Evolutionary conservation across 441 rosid species (phyloP).

Genomic region (Hypseocharis bilobata): DNA sequence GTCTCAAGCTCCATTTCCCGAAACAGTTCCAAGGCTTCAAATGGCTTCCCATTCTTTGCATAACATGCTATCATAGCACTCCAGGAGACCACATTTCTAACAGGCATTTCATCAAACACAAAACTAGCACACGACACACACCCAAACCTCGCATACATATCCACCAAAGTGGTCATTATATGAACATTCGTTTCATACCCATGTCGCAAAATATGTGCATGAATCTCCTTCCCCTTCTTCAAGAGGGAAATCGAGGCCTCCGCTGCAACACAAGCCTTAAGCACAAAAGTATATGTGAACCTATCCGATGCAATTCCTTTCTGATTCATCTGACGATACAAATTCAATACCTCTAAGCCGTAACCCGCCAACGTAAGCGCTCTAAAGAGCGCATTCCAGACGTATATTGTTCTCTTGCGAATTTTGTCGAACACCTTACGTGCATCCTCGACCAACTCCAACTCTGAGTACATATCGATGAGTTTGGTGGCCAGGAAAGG

Average conservation of each 20-base stretch:
- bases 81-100: constrained; percentile 61
- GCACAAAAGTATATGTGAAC: constrained; percentile 68
- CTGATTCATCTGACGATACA: constrained; percentile 57
- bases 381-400: constrained; percentile 71
- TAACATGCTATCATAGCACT: constrained; percentile 66
- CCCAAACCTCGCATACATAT: constrained; percentile 73
- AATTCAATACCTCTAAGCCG: constrained; percentile 67
- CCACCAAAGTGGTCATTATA: constrained; percentile 77
- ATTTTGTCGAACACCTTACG: constrained; percentile 78
- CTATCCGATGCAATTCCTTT: constrained; percentile 51
- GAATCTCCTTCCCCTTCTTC: constrained; percentile 66
- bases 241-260: constrained; percentile 33
- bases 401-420: constrained; percentile 57
- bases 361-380: constrained; percentile 61
- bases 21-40: constrained; percentile 53
- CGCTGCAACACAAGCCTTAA: constrained; percentile 70
- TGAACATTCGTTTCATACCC: constrained; percentile 55
- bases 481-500: constrained; percentile 87
- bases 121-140: constrained; percentile 44
- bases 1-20: constrained; percentile 40
- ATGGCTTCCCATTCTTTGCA: constrained; percentile 46
- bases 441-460: constrained; percentile 48
- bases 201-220: constrained; percentile 51
- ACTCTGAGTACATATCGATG: constrained; percentile 46
- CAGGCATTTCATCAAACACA: constrained; percentile 40